These are phyloP conservation scores for Pugionium cornutum DNA, from an alignment of 345 rosid genomes.

Conservation along the genomic window DNA sequence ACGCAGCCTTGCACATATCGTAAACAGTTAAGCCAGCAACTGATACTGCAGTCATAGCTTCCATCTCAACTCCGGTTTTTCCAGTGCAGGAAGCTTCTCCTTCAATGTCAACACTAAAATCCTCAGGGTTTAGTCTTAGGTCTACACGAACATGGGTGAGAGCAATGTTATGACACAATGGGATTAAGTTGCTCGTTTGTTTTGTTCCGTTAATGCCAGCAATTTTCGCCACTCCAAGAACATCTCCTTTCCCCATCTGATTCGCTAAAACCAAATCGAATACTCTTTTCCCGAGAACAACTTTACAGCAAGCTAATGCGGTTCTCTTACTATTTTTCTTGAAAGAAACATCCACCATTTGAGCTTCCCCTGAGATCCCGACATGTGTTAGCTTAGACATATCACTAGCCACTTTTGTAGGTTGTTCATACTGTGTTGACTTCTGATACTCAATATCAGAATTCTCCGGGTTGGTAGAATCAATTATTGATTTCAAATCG, in stretches of 20 bases:
- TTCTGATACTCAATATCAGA: background rate
- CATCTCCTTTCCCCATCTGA: slow-evolving; percentile 92
- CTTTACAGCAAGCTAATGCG: slow-evolving; percentile 80
- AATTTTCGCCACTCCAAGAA: slow-evolving; percentile 83
- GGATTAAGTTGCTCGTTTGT: slow-evolving; percentile 79
- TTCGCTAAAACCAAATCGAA: slow-evolving; percentile 78
- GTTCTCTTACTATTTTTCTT: slow-evolving; percentile 65
- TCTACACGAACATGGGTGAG: slow-evolving; percentile 72
- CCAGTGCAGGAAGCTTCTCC: slow-evolving; percentile 81
- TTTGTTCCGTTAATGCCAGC: slow-evolving; percentile 93
- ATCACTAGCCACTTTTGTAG: slow-evolving; percentile 28
- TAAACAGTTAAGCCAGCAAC: slow-evolving; percentile 88
- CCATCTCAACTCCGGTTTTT: slow-evolving; percentile 94
- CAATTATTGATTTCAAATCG: slow-evolving; percentile 36
- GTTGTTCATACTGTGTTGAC: slow-evolving; percentile 30
- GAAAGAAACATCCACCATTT: slow-evolving; percentile 92
- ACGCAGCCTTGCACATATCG: slow-evolving; percentile 98
- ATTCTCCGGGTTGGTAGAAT: slow-evolving; percentile 28
- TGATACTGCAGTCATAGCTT: slow-evolving; percentile 81
- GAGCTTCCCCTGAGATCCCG: slow-evolving; percentile 68
- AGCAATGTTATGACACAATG: slow-evolving; percentile 80
- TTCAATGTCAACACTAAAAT: slow-evolving; percentile 70
- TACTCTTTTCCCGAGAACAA: slow-evolving; percentile 65
- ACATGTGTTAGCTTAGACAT: slow-evolving; percentile 57
- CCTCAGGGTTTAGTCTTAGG: slow-evolving; percentile 57